These are phyloP conservation scores for Globisporangium camurandrum DNA, from an alignment of 352 stramenopile species.

Conservation along the genomic window DNA sequence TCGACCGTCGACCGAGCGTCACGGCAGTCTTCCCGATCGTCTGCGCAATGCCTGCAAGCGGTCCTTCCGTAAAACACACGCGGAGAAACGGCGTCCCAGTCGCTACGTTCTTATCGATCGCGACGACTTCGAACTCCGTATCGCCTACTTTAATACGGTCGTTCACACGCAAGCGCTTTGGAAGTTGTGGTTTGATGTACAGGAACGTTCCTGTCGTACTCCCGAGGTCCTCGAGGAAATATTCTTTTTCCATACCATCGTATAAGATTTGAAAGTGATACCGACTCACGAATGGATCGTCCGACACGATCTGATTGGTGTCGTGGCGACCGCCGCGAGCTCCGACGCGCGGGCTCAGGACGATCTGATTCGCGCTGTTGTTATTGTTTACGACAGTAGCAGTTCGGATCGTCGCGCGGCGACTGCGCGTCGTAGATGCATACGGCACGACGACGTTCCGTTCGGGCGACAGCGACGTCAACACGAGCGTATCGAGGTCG, in stretches of 20 bases:
- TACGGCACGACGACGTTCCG: constrained; percentile 20
- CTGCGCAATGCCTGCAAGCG: constrained; percentile 58
- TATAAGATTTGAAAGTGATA: constrained; percentile 80
- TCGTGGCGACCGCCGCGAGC: constrained; percentile 61
- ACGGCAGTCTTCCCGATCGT: constrained; percentile 71
- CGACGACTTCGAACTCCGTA: constrained; percentile 74
- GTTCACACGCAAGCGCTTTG: constrained; percentile 59
- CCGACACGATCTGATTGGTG: constrained; percentile 82
- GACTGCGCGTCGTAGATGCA: not conserved
- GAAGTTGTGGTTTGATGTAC: constrained; percentile 62
- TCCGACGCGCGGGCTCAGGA: constrained; percentile 54
- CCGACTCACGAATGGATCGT: constrained; percentile 79
- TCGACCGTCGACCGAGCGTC: constrained; percentile 62
- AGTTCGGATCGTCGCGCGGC: not conserved
- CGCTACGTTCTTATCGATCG: constrained; percentile 56
- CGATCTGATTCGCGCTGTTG: constrained; percentile 35
- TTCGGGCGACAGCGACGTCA: constrained; percentile 59
- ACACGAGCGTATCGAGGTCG: constrained; percentile 60
- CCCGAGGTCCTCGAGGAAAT: constrained; percentile 72
- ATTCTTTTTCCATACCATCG: constrained; percentile 76
- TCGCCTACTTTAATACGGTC: constrained; percentile 75
- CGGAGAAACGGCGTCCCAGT: constrained; percentile 69
- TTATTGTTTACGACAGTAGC: too few relatives aligned
- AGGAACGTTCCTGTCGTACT: constrained; percentile 77
- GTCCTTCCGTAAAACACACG: constrained; percentile 72